Base-by-base conservation (phyloP, 225 moss, liverwort and hornwort genomes). In the Physcomitrellopsis africana region DNA sequence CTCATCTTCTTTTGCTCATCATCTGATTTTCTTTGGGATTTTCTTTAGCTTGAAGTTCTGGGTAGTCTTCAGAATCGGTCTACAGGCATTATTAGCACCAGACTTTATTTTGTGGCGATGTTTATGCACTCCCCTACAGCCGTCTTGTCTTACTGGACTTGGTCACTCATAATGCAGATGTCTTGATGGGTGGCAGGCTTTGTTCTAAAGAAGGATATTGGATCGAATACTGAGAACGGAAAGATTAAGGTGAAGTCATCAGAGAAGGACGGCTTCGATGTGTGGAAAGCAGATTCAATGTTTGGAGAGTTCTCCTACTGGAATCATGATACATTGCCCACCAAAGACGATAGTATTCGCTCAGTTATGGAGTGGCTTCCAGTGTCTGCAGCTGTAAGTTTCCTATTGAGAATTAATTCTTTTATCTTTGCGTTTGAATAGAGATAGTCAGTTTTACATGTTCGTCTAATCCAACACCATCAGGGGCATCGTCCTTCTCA, bases 271-370 rank as follows among this genome's bases (percentile, higher is more conserved):
- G 75, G 26, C 18, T 86, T 84, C 46, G 89, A 89, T 60, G 64
- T 81, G 8, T 89, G 89, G 89, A 77, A 86, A 70, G 83, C 84
- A 62, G 77, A 77, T 62, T 79, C 86, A 14, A 75, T 32, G 47
- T 89, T 89, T 51, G 45, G 69, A 37, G 74, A 58, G 45, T 81
- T 86, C 56, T 80, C 84, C 2, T 86, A 86, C 72, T 89, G 89
- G 89, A 89, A 89, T 68, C 89, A 89, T 74, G 86, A 89, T 67
- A 84, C 86, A 12, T 72, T 84, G 72, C 89, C 89, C 5, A 84
- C 86, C 20, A 81, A 81, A 46, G 81, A 86, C 37, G 89, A 89
- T 53, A 83, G 76, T 27, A 72, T 84, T 23, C 86, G 81, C 51
- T 80, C 83, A 20, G 82, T 81, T 58, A 67, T 89, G 81, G 84